Base-by-base conservation (phyloP, 2,329 filamentous ascomycete genomes). In the Fusarium lyarnte region DNA sequence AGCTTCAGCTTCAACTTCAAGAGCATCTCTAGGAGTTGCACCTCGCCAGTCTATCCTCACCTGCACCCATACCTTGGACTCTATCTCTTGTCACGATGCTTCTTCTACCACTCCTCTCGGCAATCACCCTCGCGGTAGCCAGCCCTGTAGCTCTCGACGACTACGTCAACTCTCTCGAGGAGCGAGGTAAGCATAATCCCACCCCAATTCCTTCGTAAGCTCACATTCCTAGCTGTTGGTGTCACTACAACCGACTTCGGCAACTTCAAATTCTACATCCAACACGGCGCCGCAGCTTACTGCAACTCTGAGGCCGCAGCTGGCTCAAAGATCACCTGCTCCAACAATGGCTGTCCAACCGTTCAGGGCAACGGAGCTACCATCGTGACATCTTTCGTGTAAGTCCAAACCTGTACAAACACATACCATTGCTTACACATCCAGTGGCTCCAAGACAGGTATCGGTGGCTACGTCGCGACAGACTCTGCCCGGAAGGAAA, bases 201-300 rank as follows among this genome's bases (percentile, higher is more conserved):
- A 27, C 12, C 5, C 27, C 35, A 35, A 16, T n/a, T 19, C 3
- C 36, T 21, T 8, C 27, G 19, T 49, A 33, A 43, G 29, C 31
- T 54, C 35, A 53, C 25, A 52, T 29, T 3, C 7, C 6, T 25
- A 74, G 71, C 71, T 31, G 53, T 72, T 29, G 38, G 55, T n/a
- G 39, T 52, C 21, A 49, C 45, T 21, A 11, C 62, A 31, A 39
- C 39, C 70, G 77, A 85, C 36, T 76, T 86, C 19, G 69, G 73
- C 65, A 81, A 81, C 63, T 80, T 89, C 69, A 75, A 82, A 55
- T 85, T 86, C 75, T 89, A 84, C 72, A 81, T 83, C 35, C 84
- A 90, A 78, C 88, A 88, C 72, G 80, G 87, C 7, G 84, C 81
- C 4, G 85, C 87, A 7, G 81, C 85, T 6, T 88, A 88, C 78